A percentile compares a stretch with the other conserved stretches of the same genome.
Evolutionary conservation across 331 rosid species (phyloP).

Genomic region (Stylosanthes scabra): DNA sequence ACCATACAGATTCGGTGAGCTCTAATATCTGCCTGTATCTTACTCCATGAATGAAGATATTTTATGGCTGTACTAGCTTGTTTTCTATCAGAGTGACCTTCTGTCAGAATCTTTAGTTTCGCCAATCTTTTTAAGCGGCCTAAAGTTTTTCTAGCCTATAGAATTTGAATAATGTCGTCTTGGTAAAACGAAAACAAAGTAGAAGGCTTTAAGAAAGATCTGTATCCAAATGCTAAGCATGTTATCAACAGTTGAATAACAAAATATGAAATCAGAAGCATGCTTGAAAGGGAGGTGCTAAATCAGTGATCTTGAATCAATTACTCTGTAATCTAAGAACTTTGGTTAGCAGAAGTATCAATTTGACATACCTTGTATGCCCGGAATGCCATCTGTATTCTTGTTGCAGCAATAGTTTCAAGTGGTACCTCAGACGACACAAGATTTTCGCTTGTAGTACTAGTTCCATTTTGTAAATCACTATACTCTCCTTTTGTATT

Average conservation of each 20-base stretch:
- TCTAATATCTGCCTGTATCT: slow-evolving; percentile 69
- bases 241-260: not conserved
- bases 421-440: slow-evolving; percentile 53
- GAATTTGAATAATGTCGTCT: slow-evolving; percentile 28
- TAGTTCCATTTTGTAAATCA: slow-evolving; percentile 42
- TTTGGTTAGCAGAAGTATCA: not conserved
- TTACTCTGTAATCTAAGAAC: not conserved
- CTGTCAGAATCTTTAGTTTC: slow-evolving; percentile 57
- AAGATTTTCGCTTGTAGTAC: slow-evolving; percentile 28
- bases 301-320: not conserved
- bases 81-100: slow-evolving; percentile 52
- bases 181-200: slow-evolving; percentile 23
- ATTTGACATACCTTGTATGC: slow-evolving; percentile 59
- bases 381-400: slow-evolving; percentile 78
- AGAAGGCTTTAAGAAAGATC: not conserved
- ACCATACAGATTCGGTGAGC: slow-evolving; percentile 80
- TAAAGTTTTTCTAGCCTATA: slow-evolving; percentile 75
- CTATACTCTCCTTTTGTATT: slow-evolving; percentile 27
- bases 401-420: slow-evolving; percentile 72
- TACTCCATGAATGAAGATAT: slow-evolving; percentile 83
- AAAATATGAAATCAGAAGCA: not conserved
- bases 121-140: slow-evolving; percentile 61
- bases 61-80: slow-evolving; percentile 66
- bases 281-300: not conserved
- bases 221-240: not conserved